Percentiles rank a stretch among this genome's conserved stretches.
Conservation (phyloP, 176 grass and related monocot genomes). For the Rhipidocladum racemiflorum region DNA sequence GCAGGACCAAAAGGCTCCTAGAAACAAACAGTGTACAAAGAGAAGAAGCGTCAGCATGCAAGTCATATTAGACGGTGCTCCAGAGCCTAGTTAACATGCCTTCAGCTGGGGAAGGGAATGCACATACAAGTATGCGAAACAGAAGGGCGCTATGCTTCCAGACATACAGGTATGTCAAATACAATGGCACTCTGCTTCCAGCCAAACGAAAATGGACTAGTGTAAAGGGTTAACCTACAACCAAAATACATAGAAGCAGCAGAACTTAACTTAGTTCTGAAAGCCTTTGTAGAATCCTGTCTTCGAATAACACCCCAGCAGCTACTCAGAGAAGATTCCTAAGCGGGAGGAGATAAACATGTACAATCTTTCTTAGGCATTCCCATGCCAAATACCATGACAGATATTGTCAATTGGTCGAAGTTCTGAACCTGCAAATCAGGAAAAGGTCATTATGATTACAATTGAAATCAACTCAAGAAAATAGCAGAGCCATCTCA, state of each 20-base stretch:
- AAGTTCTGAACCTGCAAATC: slow-evolving; percentile 43
- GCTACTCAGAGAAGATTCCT: slow-evolving; percentile 24
- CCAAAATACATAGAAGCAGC: not conserved
- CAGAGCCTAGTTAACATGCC: slow-evolving; percentile 25
- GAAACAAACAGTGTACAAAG: slow-evolving; percentile 8
- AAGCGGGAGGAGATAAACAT: slow-evolving; percentile 34
- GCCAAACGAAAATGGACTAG: slow-evolving; percentile 4
- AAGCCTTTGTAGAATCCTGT: not conserved
- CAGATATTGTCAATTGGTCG: slow-evolving; percentile 28
- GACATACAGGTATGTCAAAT: not conserved
- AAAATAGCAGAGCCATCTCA: not conserved
- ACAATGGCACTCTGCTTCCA: not conserved
- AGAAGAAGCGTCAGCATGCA: slow-evolving; percentile 20
- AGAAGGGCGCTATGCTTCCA: not conserved
- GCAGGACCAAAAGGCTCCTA: slow-evolving; percentile 25
- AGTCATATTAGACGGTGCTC: not conserved
- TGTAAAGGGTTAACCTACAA: slow-evolving; percentile 13
- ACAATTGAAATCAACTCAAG: slow-evolving; percentile 10
- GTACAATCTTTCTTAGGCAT: slow-evolving; percentile 34
- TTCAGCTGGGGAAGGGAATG: slow-evolving; percentile 12
- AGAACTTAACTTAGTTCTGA: not conserved
- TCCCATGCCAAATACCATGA: slow-evolving; percentile 40
- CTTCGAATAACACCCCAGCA: slow-evolving; percentile 27
- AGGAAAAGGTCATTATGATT: slow-evolving; percentile 22
- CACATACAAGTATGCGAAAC: not conserved